Evolutionary conservation across 306 rosid genomes (phyloP).

Genomic region (Astragalus glycyphyllos): DNA sequence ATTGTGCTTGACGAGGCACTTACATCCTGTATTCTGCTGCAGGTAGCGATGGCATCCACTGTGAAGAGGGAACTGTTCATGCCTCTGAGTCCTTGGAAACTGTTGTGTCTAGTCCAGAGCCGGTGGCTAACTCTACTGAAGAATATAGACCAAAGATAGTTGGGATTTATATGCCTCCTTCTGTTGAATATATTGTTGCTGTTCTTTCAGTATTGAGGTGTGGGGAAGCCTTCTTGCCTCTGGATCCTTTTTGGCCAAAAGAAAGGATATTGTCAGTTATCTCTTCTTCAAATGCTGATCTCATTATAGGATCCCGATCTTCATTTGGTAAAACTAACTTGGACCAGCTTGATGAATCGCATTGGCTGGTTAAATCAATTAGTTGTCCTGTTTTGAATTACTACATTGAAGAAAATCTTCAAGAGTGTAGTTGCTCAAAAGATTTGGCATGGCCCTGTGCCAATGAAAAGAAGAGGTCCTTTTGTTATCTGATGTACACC

Average conservation of each 20-base stretch:
- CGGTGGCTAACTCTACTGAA: slow-evolving; percentile 34
- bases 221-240: slow-evolving; percentile 85
- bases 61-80: slow-evolving; percentile 33
- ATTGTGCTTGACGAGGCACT: slow-evolving; percentile 22
- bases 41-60: slow-evolving; percentile 37
- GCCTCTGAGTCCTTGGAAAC: slow-evolving; percentile 35
- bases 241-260: slow-evolving; percentile 86
- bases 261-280: slow-evolving; percentile 60
- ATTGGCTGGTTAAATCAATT: slow-evolving; percentile 55
- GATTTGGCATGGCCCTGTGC: slow-evolving; percentile 64
- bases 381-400: slow-evolving; percentile 55
- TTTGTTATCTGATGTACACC: slow-evolving; percentile 87
- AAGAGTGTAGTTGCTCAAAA: slow-evolving; percentile 29
- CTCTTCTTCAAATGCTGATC: slow-evolving; percentile 61
- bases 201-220: slow-evolving; percentile 77
- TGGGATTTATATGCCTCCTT: slow-evolving; percentile 81
- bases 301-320: slow-evolving; percentile 59
- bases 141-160: slow-evolving; percentile 63
- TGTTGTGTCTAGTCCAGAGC: slow-evolving; percentile 29
- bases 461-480: slow-evolving; percentile 57
- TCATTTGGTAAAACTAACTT: slow-evolving; percentile 52
- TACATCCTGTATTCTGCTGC: slow-evolving; percentile 27
- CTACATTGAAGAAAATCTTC: slow-evolving; percentile 56
- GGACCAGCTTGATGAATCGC: slow-evolving; percentile 50
- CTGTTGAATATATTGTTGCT: slow-evolving; percentile 72